Base-by-base conservation (phyloP, 331 rosid genomes). In the Quercus tomentella region DNA sequence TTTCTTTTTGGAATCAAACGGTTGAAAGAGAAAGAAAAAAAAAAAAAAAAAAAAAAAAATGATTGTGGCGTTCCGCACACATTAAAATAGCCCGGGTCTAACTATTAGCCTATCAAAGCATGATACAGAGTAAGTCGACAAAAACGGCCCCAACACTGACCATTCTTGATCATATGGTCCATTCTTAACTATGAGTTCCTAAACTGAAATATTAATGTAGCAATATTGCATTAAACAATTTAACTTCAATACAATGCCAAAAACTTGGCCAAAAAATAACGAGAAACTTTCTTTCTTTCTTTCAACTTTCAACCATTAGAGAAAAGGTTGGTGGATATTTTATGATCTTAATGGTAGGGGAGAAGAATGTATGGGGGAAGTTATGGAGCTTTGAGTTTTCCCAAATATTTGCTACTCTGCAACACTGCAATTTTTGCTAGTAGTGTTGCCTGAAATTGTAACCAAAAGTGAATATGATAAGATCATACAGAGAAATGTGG, bases 341-440 rank as follows among this genome's bases (percentile, higher is more conserved):
- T 79, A 76, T 83, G 68, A 81, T 79, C 76, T 63, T 70, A 35
- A 70, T 31, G 70, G 84, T 31, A 56, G 63, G 89, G 94, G 94
- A 84, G 90, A 92, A 80, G 93, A 88, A 90, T 79, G 90, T 90
- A 86, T 87, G 94, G 97, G 84, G 87, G 80, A 82, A 83, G 93
- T 82, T 74, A 89, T 88, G 93, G 93, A 88, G 88, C 77, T 77
- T 85, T 81, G 91, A 86, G 89, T 63, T 76, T 83, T 84, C 91
- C 84, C 61, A 83, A 83, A 82, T 30, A 54, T 78, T 76, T 88
- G 89, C 45, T 78, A 56, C 88, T 65, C 91, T 89, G 90, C 75
- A 75, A 75, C 67, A 78, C 86, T 82, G 86, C 93, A 87, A 54
- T 56, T 81, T 76, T 76, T 88, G 89, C 84, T 49, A 56, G 77